Evolutionary conservation across 2,329 filamentous ascomycete genomes (phyloP).

Genomic region (Diaporthe destruens): DNA sequence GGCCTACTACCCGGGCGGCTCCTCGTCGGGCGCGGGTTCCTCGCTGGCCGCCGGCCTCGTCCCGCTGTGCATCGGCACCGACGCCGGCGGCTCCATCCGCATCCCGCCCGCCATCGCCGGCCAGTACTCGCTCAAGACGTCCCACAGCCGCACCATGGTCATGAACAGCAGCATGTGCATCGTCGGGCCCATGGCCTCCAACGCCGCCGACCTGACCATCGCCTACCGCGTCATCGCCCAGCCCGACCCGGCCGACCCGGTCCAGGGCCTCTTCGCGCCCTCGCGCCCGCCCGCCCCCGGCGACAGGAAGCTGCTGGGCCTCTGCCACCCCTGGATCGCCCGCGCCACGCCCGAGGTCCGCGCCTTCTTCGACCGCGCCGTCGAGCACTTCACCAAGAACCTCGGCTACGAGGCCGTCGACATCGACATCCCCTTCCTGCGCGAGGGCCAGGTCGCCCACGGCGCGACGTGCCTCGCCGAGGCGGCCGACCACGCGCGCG

Average conservation of each 20-base stretch:
- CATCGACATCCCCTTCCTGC: slow-evolving; percentile 74
- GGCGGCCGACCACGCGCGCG: slow-evolving; percentile 63
- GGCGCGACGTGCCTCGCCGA: slow-evolving; percentile 82
- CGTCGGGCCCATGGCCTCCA: slow-evolving; percentile 80
- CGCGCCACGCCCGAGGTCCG: slow-evolving; percentile 74
- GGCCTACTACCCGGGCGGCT: slow-evolving; percentile 83
- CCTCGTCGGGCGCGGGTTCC: slow-evolving; percentile 82
- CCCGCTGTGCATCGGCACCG: slow-evolving; percentile 80
- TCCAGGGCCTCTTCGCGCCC: slow-evolving; percentile 73
- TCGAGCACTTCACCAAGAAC: slow-evolving; percentile 68
- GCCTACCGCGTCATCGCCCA: slow-evolving; percentile 85
- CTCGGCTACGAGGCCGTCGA: slow-evolving; percentile 65
- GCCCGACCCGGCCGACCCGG: slow-evolving; percentile 73
- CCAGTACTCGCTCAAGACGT: slow-evolving; percentile 84
- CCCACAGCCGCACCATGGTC: slow-evolving; percentile 75
- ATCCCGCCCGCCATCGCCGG: slow-evolving; percentile 83
- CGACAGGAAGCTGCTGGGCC: slow-evolving; percentile 74
- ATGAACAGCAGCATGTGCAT: slow-evolving; percentile 70
- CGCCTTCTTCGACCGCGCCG: slow-evolving; percentile 69
- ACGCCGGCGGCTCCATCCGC: slow-evolving; percentile 81
- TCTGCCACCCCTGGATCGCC: slow-evolving; percentile 77
- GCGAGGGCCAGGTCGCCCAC: slow-evolving; percentile 82
- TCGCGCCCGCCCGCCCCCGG: slow-evolving; percentile 64
- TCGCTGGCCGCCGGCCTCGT: slow-evolving; percentile 77
- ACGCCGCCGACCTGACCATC: slow-evolving; percentile 80